Percentiles rank a stretch among this genome's conserved stretches.
Evolutionary conservation across 2,329 filamentous ascomycete species (phyloP).

Genomic region (Aspergillus caelatus): DNA sequence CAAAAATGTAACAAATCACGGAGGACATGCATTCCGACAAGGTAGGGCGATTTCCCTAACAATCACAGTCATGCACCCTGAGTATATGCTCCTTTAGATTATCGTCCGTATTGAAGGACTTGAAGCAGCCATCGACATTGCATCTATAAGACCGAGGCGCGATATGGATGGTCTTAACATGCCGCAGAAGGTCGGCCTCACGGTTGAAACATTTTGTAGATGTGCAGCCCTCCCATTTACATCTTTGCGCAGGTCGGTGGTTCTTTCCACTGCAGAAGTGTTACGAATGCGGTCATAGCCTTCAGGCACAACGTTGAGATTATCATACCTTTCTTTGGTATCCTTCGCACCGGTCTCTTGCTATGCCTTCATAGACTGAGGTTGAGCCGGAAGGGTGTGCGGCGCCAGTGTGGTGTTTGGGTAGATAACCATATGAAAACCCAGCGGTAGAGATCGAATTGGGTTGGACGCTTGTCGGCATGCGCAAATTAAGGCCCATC

Average conservation of each 20-base stretch:
- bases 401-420: background rate
- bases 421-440: background rate
- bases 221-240: slow-evolving; percentile 13
- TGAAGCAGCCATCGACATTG: background rate
- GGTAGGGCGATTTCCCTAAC: background rate
- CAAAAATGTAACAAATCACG: background rate
- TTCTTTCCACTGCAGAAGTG: background rate
- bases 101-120: slow-evolving; percentile 6
- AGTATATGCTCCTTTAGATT: background rate
- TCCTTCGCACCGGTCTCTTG: too few relatives aligned
- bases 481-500: accelerated
- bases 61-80: background rate
- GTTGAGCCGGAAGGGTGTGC: background rate
- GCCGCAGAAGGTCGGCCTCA: background rate
- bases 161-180: slow-evolving; percentile 2
- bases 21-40: background rate
- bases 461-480: background rate
- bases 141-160: slow-evolving; percentile 1
- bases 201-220: slow-evolving; percentile 2
- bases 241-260: background rate
- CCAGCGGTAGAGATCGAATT: background rate
- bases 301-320: too few relatives aligned
- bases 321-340: too few relatives aligned
- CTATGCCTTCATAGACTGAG: too few relatives aligned
- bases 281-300: too few relatives aligned